Conservation (phyloP, 345 rosid species). For the Barbarea vulgaris region DNA sequence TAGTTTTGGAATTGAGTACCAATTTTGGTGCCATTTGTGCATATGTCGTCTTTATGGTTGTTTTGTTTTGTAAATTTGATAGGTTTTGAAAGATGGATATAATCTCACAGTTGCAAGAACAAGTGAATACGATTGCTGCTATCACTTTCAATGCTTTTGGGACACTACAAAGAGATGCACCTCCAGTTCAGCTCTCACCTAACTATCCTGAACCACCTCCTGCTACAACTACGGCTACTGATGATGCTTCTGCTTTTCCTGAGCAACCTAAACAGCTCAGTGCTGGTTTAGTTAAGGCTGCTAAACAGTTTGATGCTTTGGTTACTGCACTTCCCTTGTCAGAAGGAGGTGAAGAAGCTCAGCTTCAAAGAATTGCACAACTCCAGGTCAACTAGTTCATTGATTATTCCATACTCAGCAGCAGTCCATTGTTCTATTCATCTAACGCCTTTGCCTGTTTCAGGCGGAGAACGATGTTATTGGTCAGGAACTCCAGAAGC, state of each 20-base stretch:
- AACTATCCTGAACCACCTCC: slow-evolving; percentile 82
- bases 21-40: not conserved
- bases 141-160: slow-evolving; percentile 86
- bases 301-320: slow-evolving; percentile 97
- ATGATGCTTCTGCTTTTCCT: slow-evolving; percentile 52
- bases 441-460: not conserved
- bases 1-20: not conserved
- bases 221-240: slow-evolving; percentile 49
- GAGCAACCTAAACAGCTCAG: slow-evolving; percentile 87
- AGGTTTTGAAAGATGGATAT: slow-evolving; percentile 61
- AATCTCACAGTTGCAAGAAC: slow-evolving; percentile 94
- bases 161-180: slow-evolving; percentile 80
- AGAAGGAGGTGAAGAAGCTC: slow-evolving; percentile 94
- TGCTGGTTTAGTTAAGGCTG: slow-evolving; percentile 83
- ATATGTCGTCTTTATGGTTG: too few species aligned
- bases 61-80: too few species aligned
- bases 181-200: slow-evolving; percentile 74
- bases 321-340: slow-evolving; percentile 88
- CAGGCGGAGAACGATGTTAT: slow-evolving; percentile 80
- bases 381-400: slow-evolving; percentile 54
- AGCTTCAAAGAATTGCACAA: slow-evolving; percentile 73
- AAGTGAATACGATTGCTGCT: slow-evolving; percentile 70
- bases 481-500: slow-evolving; percentile 89
- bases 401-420: not conserved
- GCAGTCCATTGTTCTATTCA: not conserved